Evolutionary conservation across 768 basidiomycete species (phyloP), one percentile per base, ranked within the genome.

Genomic region (Lactarius tabidus): DNA sequence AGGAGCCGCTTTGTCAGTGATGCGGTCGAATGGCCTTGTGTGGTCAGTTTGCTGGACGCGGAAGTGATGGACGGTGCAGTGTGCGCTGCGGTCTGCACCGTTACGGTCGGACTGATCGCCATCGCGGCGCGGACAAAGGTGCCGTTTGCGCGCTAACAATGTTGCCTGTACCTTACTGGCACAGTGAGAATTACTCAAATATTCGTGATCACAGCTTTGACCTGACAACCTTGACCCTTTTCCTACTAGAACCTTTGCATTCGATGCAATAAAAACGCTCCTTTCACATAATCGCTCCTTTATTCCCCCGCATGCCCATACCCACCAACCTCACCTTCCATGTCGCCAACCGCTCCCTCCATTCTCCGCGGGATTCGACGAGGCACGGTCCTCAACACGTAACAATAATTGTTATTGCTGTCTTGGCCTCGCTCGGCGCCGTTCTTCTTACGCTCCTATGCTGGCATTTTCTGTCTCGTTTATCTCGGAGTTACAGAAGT

Each of bases 391-490:
- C 38, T 26, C n/a, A 15, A 17, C 61, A 58, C 59, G 75, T 78
- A 23, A 82, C 81, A 15, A 75, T 84, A 60, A 78, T 85, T 73
- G 79, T 86, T 67, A 75, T 84, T 67, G 79, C 77, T 52, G 80
- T 83, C 67, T 77, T 77, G 61, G 79, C 75, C 53, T 74, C 74
- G 54, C 74, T 85, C 64, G 82, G 75, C 38, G 75, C 76, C 41
- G 62, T 81, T 60, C 61, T 80, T 67, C 53, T 77, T 67, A 57
- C 78, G 58, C 54, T 81, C 64, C 66, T 79, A 63, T 68, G 82
- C 54, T 73, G 73, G 71, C 76, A 77, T 18, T 62, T 80, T 67
- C 62, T 82, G 59, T 75, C 76, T 43, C 76, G 77, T 53, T 69
- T 58, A 18, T 76, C 70, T 31, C 71, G 74, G 29, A 74, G 72